Base-by-base conservation (phyloP, 345 rosid genomes). In the Erysimum cheiranthoides region DNA sequence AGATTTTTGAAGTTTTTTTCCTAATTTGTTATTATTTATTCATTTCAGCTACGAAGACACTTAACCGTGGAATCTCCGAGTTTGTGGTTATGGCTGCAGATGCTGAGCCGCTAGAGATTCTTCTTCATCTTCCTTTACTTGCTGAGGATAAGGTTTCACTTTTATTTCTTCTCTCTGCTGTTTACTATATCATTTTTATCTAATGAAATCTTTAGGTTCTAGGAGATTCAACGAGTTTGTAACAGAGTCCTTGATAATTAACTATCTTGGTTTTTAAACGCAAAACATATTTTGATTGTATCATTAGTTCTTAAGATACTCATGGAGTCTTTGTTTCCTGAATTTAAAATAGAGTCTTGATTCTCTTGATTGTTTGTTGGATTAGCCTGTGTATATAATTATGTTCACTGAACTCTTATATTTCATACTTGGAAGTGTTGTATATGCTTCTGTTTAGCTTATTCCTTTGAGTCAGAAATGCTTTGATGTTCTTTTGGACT, bases 31-130 rank as follows among this genome's bases (percentile, higher is more conserved):
- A 5, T 62, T 71, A 14, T 43, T 5, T 2, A 35, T 40, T 38
- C 14, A 13, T 66, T 74, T 5, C 84, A 94, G 99, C 99, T 30
- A 92, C 99, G 0, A 95, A 95, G 91, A 92, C 97, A 0, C 86
- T 95, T 30, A 95, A 92, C 67, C 86, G 99, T 74, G 99, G 99
- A 31, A 95, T 89, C 60, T 89, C 97, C 1, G 99, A 95, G 90
- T 92, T 95, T 66, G 66, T 95, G 49, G 97, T 86, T 68, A 86
- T 89, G 95, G 95, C 92, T 25, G 90, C 92, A 13, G 92, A 89
- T 82, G 80, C 89, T 0, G 88, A 84, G 80, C 97, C 99, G 5
- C 91, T 95, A 11, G 99, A 95, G 91, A 95, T 95, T 80, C 88
- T 83, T 70, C 79, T 95, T 46, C 99, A 87, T 73, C 83, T 86